These are phyloP conservation scores for Trichaptum fuscoviolaceum DNA, from an alignment of 768 basidiomycete genomes.

Conservation along the genomic window DNA sequence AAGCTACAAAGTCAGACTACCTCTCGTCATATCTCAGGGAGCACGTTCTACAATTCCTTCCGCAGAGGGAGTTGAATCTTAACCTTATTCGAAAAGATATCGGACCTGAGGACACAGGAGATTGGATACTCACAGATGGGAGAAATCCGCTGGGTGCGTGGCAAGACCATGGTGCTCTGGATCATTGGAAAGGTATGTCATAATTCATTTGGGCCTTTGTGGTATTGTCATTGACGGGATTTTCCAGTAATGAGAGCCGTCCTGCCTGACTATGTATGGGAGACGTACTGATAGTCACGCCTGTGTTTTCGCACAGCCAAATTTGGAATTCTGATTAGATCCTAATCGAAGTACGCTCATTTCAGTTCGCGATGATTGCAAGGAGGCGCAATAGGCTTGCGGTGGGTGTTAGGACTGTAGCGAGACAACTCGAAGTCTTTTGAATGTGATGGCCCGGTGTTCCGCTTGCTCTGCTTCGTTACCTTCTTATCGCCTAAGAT, in stretches of 20 bases:
- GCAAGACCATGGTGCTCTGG: constrained; percentile 57
- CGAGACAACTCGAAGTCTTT: neutral
- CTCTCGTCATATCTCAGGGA: constrained; percentile 64
- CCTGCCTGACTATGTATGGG: constrained; percentile 70
- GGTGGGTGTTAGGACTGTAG: no score
- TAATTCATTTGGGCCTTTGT: constrained; percentile 8
- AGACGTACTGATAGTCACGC: constrained; percentile 53
- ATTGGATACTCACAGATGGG: constrained; percentile 57
- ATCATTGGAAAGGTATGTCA: constrained; percentile 72
- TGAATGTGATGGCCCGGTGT: neutral
- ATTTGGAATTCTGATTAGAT: no score
- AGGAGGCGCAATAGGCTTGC: no score
- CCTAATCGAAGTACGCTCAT: no score
- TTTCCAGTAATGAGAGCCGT: constrained; percentile 69
- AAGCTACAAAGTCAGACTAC: constrained; percentile 50
- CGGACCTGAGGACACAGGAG: constrained; percentile 32
- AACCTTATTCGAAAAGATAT: constrained; percentile 21
- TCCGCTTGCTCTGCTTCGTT: neutral
- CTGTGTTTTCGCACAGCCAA: neutral
- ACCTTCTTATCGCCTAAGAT: neutral
- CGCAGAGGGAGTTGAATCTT: constrained; percentile 49
- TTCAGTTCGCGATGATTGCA: no score
- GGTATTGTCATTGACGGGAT: constrained; percentile 1
- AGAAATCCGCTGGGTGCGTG: constrained; percentile 58
- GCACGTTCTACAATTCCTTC: constrained; percentile 48